Evolutionary conservation across 2,329 filamentous ascomycete species (phyloP), one percentile per base, ranked within the genome.

Genomic region (Colletotrichum sansevieriae): DNA sequence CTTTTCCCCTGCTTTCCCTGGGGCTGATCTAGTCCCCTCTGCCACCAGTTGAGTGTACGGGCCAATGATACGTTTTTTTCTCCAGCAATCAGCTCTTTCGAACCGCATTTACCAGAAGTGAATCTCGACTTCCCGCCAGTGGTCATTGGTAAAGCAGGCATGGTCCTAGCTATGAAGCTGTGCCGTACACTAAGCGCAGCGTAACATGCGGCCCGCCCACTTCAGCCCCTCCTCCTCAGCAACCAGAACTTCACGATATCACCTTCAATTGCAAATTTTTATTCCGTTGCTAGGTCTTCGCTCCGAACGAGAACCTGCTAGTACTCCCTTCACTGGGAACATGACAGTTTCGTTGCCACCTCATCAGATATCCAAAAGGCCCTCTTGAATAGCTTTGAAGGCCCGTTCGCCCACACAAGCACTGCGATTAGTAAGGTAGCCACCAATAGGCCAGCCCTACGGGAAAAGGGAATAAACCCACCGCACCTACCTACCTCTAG

Each of bases 131-230:
- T 52, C 25, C 15, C 10, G 13, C 29, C 18, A 52, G 15, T 33
- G 11, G 22, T n/a, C 49, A 52, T 11, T 12, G 25, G 13, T 33
- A 25, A 60, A 35, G 35, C 39, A 47, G 20, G 39, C 61, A 51
- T 60, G 55, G 61, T 37, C 62, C 62, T 61, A 68, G 65, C 65
- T 68, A 37, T 8, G 6, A 12, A 60, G 56, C 56, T 63, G 47
- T 41, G 41, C 41, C 15, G n/a, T 37, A 33, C 46, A 20, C 56
- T 29, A 43, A 46, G 39, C 43, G 46, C 43, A 46, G 44, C 54
- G 37, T 20, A 25, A 29, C 13, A 39, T 46, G 13, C 65, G 54
- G 33, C 33, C 52, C 61, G 46, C 18, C 61, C 61, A 35, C 22
- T 25, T 20, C 29, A 35, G 62, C 55, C 62, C 61, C 47, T 65